Evolutionary conservation across 2,329 filamentous ascomycete species (phyloP), one percentile per base, ranked within the genome.

Genomic region (Arachnomyces sp.): DNA sequence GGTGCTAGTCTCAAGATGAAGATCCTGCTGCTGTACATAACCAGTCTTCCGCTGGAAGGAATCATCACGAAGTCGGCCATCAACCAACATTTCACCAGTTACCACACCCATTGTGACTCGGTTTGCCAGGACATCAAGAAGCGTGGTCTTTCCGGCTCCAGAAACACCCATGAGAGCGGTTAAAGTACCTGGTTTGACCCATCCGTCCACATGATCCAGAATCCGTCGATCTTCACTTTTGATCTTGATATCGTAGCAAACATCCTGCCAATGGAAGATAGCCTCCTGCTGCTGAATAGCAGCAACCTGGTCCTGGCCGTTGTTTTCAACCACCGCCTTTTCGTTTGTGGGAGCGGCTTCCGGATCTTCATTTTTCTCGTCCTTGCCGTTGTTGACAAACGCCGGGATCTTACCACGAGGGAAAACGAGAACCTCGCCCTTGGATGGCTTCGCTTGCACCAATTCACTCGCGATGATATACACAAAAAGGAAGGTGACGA

Each of bases 111-210:
- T 90, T 1, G 85, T 88, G 8, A 84, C 84, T 59, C 89, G 82
- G 44, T 84, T 85, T 34, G 89, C 89, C 48, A 95, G 72, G 28
- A 86, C 85, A 62, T 95, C 86, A 25, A 95, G 68, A 18, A 95
- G 75, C 1, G 89, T 95, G 0, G 89, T 95, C 64, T 95, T 95
- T 43, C 89, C 89, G n/a, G 89, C 89, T 50, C 89, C 88, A 25
- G 84, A 88, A 6, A 89, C 86, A 66, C 87, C 74, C 88, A 95
- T 95, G 3, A 94, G 72, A 30, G 86, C 88, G 9, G 88, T 95
- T 39, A 94, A 62, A 12, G 86, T 94, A 44, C 89, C 89, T 3
- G 89, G 89, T 63, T 93, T 92, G 44, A 95, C 87, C 85, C 86
- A 95, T 28, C 89, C 89, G 55, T 93, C 84, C 9, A 95, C 85